Percentiles rank a stretch among this genome's conserved stretches.
phyloP scores from a whole-genome alignment of 106 monocot species.

The Phalaenopsis equestris region DNA sequence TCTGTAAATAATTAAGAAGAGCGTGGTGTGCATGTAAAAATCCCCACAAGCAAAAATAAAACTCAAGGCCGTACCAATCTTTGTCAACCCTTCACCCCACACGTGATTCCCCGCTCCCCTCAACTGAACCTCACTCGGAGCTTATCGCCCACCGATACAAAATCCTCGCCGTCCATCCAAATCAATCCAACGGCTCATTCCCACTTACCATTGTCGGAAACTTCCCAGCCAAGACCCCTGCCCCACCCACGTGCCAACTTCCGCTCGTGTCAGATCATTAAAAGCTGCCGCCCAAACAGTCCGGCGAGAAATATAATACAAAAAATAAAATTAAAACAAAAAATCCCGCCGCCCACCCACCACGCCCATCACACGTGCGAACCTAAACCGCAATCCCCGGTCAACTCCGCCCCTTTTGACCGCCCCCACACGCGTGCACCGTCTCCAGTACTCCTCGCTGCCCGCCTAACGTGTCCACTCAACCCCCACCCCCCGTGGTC shows the following conservation, averaged over 20 bases:
- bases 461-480: neutral
- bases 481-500: neutral
- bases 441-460: neutral
- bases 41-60: too few relatives aligned
- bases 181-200: neutral
- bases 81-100: neutral
- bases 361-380: neutral
- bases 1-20: too few relatives aligned
- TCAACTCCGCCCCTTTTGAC: neutral
- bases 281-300: neutral
- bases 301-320: neutral
- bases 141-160: neutral
- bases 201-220: slow-evolving; percentile 2
- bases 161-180: neutral
- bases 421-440: neutral
- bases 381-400: neutral
- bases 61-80: too few relatives aligned
- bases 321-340: neutral
- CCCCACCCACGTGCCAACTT: slow-evolving; percentile 1
- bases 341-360: neutral
- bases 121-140: neutral
- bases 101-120: slow-evolving; percentile 3
- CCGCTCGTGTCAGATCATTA: neutral
- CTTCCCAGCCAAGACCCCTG: neutral
- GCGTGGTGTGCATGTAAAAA: too few relatives aligned